Conservation (phyloP, 331 rosid species). For the Erythrophleum ivorense region DNA sequence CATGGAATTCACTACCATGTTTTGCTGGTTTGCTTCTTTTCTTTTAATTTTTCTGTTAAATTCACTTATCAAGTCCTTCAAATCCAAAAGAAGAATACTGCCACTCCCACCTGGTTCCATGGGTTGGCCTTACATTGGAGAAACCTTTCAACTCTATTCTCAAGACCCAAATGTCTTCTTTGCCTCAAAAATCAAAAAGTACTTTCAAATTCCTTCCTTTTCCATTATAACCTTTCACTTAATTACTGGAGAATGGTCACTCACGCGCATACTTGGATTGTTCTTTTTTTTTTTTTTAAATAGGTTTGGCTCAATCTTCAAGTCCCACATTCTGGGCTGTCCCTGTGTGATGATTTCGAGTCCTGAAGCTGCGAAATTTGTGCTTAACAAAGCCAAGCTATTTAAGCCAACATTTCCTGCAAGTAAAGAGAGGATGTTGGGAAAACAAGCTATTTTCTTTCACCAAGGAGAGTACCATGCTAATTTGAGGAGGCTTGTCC, state of each 20-base stretch:
- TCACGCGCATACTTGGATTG: neutral
- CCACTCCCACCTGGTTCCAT: constrained; percentile 88
- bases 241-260: neutral
- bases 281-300: neutral
- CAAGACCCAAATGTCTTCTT: constrained; percentile 89
- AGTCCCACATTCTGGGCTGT: constrained; percentile 92
- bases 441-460: constrained; percentile 86
- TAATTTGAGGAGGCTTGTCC: constrained; percentile 76
- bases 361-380: constrained; percentile 84
- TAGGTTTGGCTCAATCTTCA: constrained; percentile 87
- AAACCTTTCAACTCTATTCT: constrained; percentile 90
- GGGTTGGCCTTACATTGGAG: constrained; percentile 90
- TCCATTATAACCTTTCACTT: neutral
- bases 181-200: constrained; percentile 69
- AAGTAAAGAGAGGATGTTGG: constrained; percentile 91
- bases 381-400: constrained; percentile 66
- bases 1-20: constrained; percentile 45
- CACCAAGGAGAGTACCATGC: constrained; percentile 89
- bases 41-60: constrained; percentile 46
- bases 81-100: constrained; percentile 39
- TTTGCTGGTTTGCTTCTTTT: constrained; percentile 37
- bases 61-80: constrained; percentile 45
- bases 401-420: constrained; percentile 92
- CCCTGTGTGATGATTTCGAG: constrained; percentile 93
- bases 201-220: neutral